phyloP scores from a whole-genome alignment of 768 basidiomycete genomes.

The Terana coerulea region DNA sequence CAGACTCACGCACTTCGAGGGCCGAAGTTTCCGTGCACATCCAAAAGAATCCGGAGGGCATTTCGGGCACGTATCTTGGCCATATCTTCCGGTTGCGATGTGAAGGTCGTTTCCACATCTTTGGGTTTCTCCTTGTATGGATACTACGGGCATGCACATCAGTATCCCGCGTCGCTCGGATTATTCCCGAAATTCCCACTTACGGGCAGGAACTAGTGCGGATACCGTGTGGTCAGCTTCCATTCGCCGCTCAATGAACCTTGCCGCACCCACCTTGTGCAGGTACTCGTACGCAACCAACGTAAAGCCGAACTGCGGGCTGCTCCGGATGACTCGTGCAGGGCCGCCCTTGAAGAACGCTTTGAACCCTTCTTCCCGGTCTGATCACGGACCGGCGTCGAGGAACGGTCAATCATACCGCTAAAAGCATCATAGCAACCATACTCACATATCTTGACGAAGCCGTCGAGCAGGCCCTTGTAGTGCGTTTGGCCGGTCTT shows the following conservation, averaged over 20 bases:
- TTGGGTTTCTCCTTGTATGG: conserved; percentile 72
- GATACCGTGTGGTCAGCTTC: neutral
- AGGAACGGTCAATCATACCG: conserved; percentile 8
- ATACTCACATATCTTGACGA: conserved; percentile 80
- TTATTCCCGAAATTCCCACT: conserved; percentile 9
- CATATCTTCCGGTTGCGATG: conserved; percentile 74
- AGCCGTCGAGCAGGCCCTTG: conserved; percentile 86
- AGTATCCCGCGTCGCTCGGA: neutral
- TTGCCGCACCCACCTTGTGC: conserved; percentile 46
- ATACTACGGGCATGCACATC: conserved; percentile 47
- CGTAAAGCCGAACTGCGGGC: conserved; percentile 94
- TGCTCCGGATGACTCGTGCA: conserved; percentile 83
- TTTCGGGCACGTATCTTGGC: conserved; percentile 89
- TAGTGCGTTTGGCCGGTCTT: conserved; percentile 89
- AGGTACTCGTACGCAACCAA: conserved; percentile 76
- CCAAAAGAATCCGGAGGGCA: conserved; percentile 87
- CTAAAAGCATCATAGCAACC: neutral
- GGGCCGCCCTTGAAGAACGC: conserved; percentile 92
- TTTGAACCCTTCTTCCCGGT: conserved; percentile 82
- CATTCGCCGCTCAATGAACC: neutral
- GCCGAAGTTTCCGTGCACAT: conserved; percentile 82
- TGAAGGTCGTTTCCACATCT: conserved; percentile 68
- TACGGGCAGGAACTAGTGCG: conserved; percentile 30
- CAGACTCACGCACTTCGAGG: conserved; percentile 19
- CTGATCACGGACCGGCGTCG: conserved; percentile 34